phyloP scores from a whole-genome alignment of 2,329 filamentous ascomycete genomes.

The Hypoxylon sp. region DNA sequence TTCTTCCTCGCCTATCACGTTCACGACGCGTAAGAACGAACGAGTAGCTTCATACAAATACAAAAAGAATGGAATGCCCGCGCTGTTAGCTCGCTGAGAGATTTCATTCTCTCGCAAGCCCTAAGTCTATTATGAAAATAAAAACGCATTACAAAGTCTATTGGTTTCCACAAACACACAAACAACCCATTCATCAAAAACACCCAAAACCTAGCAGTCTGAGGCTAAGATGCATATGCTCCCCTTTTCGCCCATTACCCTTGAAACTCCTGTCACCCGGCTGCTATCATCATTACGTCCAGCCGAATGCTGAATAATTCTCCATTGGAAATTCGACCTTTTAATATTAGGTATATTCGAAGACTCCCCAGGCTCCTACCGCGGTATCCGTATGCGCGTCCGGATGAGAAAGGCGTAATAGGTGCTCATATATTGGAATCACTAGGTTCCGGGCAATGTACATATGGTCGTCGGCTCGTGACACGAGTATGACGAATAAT shows the following conservation, averaged over 20 bases:
- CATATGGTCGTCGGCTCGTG: background rate
- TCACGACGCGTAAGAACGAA: background rate
- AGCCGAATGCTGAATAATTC: slow-evolving; percentile 8
- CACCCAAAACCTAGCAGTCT: too few species aligned
- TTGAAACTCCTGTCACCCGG: slow-evolving; percentile 3
- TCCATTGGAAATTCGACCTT: background rate
- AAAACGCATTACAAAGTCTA: background rate
- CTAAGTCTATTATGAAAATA: background rate
- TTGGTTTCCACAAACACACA: background rate
- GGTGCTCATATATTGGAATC: background rate
- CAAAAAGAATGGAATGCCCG: background rate
- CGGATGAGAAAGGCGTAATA: background rate
- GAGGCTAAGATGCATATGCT: too few species aligned
- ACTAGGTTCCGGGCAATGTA: background rate
- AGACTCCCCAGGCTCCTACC: background rate
- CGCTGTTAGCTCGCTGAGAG: background rate
- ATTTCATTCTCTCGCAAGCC: background rate
- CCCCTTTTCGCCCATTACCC: background rate
- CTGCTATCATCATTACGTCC: slow-evolving; percentile 1
- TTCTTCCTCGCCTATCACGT: too few species aligned
- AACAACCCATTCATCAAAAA: too few species aligned
- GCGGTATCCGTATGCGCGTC: background rate
- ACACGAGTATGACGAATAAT: background rate
- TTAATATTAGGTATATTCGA: background rate
- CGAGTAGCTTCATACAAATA: background rate